Conservation (phyloP, 768 basidiomycete species). For the Phlegmacium glaucopus region DNA sequence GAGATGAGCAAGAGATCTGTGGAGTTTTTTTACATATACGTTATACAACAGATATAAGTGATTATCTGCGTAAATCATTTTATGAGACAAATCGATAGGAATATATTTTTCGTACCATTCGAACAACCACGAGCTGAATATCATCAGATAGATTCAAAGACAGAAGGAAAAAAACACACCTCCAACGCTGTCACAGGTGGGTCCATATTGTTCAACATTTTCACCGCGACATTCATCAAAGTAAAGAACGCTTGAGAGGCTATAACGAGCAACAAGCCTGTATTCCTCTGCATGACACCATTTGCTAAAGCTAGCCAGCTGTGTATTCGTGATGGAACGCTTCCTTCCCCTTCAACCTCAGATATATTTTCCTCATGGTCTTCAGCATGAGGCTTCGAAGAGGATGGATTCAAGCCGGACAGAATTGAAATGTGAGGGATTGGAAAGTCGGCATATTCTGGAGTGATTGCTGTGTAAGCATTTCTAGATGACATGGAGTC, state of each 20-base stretch:
- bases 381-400: background rate
- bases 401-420: background rate
- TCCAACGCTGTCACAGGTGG: conserved; percentile 56
- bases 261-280: conserved; percentile 58
- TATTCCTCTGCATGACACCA: conserved; percentile 34
- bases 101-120: conserved; percentile 27
- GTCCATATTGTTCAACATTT: conserved; percentile 54
- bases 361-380: no score
- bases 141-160: conserved; percentile 24
- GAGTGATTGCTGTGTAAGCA: conserved; percentile 16
- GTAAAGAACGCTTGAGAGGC: conserved; percentile 58
- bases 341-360: no score
- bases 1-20: conserved; percentile 36
- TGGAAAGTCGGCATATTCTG: conserved; percentile 15
- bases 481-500: conserved; percentile 9
- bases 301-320: background rate
- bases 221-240: conserved; percentile 60
- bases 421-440: conserved; percentile 4
- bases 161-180: conserved; percentile 29
- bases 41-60: conserved; percentile 45
- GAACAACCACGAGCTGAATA: conserved; percentile 23
- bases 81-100: conserved; percentile 18
- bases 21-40: conserved; percentile 34
- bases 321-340: background rate
- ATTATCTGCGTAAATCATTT: conserved; percentile 6